phyloP scores from a whole-genome alignment of 1,284 basidiomycete genomes.

The Exobasidium cylindrosporum region DNA sequence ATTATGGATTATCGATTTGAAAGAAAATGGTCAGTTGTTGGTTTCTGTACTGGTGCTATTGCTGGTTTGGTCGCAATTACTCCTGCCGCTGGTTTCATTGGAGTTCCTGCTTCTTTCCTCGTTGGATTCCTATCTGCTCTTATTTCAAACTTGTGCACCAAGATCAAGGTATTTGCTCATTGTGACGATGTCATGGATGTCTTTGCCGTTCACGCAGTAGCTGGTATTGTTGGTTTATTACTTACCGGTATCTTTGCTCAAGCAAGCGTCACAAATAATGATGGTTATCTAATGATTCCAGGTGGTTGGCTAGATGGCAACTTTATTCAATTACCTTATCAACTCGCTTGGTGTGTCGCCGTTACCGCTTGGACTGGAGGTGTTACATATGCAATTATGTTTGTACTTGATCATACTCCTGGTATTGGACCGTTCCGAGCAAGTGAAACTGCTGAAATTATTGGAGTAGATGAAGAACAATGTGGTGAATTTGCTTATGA shows the following conservation, averaged over 20 bases:
- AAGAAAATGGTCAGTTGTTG: conserved; percentile 67
- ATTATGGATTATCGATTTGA: conserved; percentile 79
- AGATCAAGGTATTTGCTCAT: conserved; percentile 63
- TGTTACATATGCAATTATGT: conserved; percentile 62
- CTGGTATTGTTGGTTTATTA: conserved; percentile 48
- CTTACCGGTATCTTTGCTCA: conserved; percentile 68
- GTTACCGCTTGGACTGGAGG: conserved; percentile 65
- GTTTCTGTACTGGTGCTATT: conserved; percentile 54
- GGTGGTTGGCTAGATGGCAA: conserved; percentile 71
- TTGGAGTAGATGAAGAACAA: conserved; percentile 74
- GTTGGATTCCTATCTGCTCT: conserved; percentile 73
- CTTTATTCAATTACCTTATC: conserved; percentile 75
- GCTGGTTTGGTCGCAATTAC: conserved; percentile 58
- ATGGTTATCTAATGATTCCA: conserved; percentile 59
- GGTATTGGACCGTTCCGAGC: conserved; percentile 69
- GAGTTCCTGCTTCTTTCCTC: conserved; percentile 67
- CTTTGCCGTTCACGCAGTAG: conserved; percentile 47
- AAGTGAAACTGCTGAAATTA: conserved; percentile 71
- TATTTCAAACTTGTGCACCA: conserved; percentile 81
- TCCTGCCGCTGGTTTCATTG: conserved; percentile 59
- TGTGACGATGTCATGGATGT: conserved; percentile 72
- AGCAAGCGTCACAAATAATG: conserved; percentile 73
- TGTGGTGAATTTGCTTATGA: conserved; percentile 61
- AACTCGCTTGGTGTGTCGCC: conserved; percentile 71
- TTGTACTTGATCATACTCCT: conserved; percentile 72